Conservation (phyloP, 2,329 filamentous ascomycete genomes). For the Verruconis gallopava region DNA sequence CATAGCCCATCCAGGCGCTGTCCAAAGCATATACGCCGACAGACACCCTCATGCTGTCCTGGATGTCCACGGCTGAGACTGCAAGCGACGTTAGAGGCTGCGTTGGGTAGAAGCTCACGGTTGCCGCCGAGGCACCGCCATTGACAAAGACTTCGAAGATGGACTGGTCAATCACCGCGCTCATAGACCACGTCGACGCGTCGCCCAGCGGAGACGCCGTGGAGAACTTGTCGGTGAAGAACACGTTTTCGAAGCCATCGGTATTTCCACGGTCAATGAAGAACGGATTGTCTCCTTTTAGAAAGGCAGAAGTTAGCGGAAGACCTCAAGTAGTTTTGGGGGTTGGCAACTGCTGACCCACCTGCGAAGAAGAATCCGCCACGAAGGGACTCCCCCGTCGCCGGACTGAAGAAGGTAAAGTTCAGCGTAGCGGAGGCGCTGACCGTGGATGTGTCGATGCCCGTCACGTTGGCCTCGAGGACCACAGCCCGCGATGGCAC, state of each 20-base stretch:
- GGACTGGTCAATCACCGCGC: constrained; percentile 40
- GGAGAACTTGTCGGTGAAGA: constrained; percentile 43
- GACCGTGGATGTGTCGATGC: constrained; percentile 20
- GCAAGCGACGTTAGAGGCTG: constrained; percentile 27
- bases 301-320: constrained; percentile 12
- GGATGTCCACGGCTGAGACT: constrained; percentile 23
- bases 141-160: constrained; percentile 45
- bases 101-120: constrained; percentile 38
- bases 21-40: constrained; percentile 27
- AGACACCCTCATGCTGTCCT: constrained; percentile 24
- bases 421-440: constrained; percentile 31
- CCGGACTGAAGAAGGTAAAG: constrained; percentile 40
- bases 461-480: constrained; percentile 41
- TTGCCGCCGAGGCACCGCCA: constrained; percentile 36
- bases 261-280: constrained; percentile 39
- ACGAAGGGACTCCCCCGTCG: constrained; percentile 35
- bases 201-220: constrained; percentile 19
- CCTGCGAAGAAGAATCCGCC: constrained; percentile 30
- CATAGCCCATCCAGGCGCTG: constrained; percentile 25
- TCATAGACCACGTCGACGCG: constrained; percentile 27
- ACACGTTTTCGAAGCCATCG: constrained; percentile 38
- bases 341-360: background rate
- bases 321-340: background rate
- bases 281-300: constrained; percentile 37
- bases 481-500: constrained; percentile 40